Evolutionary conservation across 2,329 filamentous ascomycete genomes (phyloP).

Genomic region (Stromatinia cepivora): DNA sequence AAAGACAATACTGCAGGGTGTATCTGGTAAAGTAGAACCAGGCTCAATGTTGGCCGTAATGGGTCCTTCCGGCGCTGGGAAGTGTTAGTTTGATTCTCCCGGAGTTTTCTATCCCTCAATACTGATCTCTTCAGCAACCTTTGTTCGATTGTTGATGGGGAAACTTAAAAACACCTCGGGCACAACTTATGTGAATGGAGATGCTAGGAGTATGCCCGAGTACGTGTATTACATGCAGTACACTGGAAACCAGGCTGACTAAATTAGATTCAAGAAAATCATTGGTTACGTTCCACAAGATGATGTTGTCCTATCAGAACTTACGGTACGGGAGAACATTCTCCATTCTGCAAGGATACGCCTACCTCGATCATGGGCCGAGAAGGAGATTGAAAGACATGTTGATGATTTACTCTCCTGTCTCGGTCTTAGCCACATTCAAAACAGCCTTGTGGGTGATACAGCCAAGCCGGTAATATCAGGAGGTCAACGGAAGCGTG

Average conservation of each 20-base stretch:
- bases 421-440: not conserved
- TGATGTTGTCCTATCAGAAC: not conserved
- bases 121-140: not conserved
- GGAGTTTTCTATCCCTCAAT: not conserved
- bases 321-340: not conserved
- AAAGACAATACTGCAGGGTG: not conserved
- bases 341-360: constrained; percentile 6
- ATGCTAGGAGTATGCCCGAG: not conserved
- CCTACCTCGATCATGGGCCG: not conserved
- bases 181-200: constrained; percentile 1
- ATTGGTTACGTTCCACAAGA: constrained; percentile 4
- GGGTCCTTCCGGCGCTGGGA: not conserved
- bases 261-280: not conserved
- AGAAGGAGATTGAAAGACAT: not conserved
- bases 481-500: not conserved
- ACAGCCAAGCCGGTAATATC: not conserved
- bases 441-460: not conserved
- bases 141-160: not conserved
- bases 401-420: constrained; percentile 1
- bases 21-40: constrained; percentile 5
- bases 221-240: not conserved
- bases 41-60: not conserved
- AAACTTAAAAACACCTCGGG: not conserved
- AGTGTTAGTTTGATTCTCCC: not conserved
- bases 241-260: not conserved